Evolutionary conservation across 2,329 filamentous ascomycete genomes (phyloP), one percentile per base, ranked within the genome.

Genomic region (Aureobasidium vineae): DNA sequence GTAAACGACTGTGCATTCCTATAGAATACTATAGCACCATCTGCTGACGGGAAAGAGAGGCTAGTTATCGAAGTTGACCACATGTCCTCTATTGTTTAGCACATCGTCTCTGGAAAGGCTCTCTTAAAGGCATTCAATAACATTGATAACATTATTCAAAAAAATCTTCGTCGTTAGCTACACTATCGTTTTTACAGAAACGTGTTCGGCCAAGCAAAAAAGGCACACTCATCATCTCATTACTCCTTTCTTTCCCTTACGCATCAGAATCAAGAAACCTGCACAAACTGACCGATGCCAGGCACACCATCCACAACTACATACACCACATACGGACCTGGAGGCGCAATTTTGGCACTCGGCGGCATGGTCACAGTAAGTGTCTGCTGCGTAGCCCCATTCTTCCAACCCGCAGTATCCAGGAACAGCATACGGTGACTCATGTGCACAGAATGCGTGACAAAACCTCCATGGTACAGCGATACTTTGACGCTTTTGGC

Each of bases 391-490:
- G 81, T 85, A 56, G 80, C 81, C 19, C 52, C 59, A 5, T 28
- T 40, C 28, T 54, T 61, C 66, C 66, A 67, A 33, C 66, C 66
- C n/a, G 74, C 75, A 56, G 74, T 76, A 68, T 86, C 84, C 52
- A 87, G 76, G 70, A 81, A 80, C 41, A 82, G 68, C 81, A 86
- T 84, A 11, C 84, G 80, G 69, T 86, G 84, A 54, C 84, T 84
- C 85, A 87, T 87, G 72, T 87, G 85, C 28, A 87, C 72, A 1
- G 79, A 82, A 73, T 87, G 85, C 40, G 85, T 87, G 49, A 86
- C 82, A 70, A 85, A 87, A 4, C 85, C 85, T 61, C 83, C 83
- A 70, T 86, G 80, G 73, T 86, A 85, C 33, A 87, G 78, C 4
- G 78, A 75, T 21, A 86, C 78, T 71, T 83, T 82, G 63, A 83